A percentile compares a stretch with the other conserved stretches of the same genome.
phyloP scores from a whole-genome alignment of 1,284 basidiomycete species.

The Coniferiporia weirii region DNA sequence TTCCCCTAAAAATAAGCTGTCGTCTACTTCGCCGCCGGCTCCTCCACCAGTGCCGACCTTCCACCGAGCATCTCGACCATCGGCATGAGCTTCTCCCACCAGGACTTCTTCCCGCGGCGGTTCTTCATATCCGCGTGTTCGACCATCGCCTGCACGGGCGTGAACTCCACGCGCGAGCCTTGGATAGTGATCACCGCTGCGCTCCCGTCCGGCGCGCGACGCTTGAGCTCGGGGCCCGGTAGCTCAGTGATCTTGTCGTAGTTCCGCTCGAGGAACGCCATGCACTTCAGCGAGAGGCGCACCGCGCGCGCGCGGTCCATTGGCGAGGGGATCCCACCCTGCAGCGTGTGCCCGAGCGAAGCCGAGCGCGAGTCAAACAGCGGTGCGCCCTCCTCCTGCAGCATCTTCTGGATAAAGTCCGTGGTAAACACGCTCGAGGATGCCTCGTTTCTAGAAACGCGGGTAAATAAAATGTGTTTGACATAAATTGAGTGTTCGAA shows the following conservation, averaged over 20 bases:
- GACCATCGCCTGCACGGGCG: constrained; percentile 80
- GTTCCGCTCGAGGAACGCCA: constrained; percentile 89
- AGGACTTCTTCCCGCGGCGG: constrained; percentile 72
- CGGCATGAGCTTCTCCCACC: constrained; percentile 76
- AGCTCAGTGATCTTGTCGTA: constrained; percentile 42
- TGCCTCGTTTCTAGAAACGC: constrained; percentile 66
- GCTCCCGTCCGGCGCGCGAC: constrained; percentile 54
- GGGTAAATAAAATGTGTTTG: not conserved
- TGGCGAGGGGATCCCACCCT: constrained; percentile 93
- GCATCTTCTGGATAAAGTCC: constrained; percentile 88
- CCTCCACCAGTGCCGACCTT: constrained; percentile 16
- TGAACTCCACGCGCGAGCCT: constrained; percentile 74
- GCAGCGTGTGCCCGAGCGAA: constrained; percentile 92
- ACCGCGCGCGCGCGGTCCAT: constrained; percentile 90
- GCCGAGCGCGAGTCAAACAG: constrained; percentile 96
- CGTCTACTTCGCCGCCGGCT: not conserved
- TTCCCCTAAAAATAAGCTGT: not conserved
- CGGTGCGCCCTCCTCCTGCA: constrained; percentile 86
- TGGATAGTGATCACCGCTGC: constrained; percentile 93
- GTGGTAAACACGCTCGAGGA: constrained; percentile 89
- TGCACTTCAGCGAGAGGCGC: constrained; percentile 86
- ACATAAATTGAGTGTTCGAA: not conserved
- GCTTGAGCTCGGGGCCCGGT: constrained; percentile 40
- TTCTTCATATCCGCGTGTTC: constrained; percentile 87
- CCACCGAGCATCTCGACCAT: constrained; percentile 65